Evolutionary conservation across 306 rosid genomes (phyloP), one percentile per base, ranked within the genome.

Genomic region (Alnus glutinosa): DNA sequence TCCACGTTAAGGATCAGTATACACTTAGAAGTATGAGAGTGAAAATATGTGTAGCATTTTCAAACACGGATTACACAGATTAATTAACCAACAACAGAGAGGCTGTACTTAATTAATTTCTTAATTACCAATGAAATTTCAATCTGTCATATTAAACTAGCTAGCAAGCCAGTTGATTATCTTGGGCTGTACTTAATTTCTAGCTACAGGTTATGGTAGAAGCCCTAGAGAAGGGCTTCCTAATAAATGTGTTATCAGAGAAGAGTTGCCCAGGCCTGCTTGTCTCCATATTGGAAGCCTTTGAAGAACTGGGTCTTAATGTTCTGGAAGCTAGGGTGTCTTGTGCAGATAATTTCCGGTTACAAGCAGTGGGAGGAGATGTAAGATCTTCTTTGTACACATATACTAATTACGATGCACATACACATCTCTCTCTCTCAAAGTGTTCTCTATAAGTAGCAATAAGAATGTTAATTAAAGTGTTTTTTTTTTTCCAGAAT

Each of bases 291-390:
- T 77, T 95, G 79, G 98, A 95, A 78, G 96, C 83, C 77, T 91
- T 93, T 49, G 98, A 93, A 86, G 98, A 89, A 66, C 79, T 93
- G 91, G 93, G 98, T 32, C 98, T 95, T 7, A 85, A 78, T 44
- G 97, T 95, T 19, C 82, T 85, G 52, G 98, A 95, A 90, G 99
- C 99, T 90, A 95, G 99, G 99, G 98, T 90, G 93, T 93, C 99
- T 52, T 95, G 99, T 80, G 83, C 92, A 1, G 92, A 93, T 81
- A 91, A 75, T 82, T 95, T 95, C 74, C 90, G 81, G 49, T 88
- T 95, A 78, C 94, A 90, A 83, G 99, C 99, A 9, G 87, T 91
- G 79, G 98, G 94, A 83, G 90, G 88, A 82, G 96, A 93, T 75
- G 98, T 95, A 91, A 90, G 90, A 50, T 6, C 23, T 18, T 70